Conservation (phyloP, 2,329 filamentous ascomycete species). For the Stagonosporopsis cucurbitacearum region DNA sequence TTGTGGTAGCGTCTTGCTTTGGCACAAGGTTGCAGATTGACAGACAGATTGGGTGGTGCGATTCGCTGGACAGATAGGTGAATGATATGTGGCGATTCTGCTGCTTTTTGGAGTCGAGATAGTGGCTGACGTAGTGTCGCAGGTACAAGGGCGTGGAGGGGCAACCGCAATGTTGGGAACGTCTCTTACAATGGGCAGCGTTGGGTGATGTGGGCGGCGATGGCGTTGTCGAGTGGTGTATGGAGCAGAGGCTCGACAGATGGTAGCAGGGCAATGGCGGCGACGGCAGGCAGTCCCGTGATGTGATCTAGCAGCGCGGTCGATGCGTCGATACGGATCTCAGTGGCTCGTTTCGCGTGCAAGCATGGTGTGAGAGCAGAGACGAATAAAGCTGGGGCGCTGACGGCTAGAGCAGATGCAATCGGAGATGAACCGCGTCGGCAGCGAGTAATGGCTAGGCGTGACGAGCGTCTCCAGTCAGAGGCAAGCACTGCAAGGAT, state of each 20-base stretch:
- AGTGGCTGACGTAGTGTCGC: constrained; percentile 37
- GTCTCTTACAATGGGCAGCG: constrained; percentile 26
- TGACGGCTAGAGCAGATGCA: constrained; percentile 40
- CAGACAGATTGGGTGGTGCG: constrained; percentile 2
- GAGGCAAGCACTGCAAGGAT: constrained; percentile 20
- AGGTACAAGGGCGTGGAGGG: constrained; percentile 29
- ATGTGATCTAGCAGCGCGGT: constrained; percentile 28
- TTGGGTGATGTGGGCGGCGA: constrained; percentile 16
- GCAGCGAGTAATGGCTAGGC: constrained; percentile 29
- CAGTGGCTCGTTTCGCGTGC: constrained; percentile 29
- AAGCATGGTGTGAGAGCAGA: constrained; percentile 37
- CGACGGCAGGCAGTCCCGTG: constrained; percentile 36
- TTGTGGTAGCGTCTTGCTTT: constrained; percentile 4
- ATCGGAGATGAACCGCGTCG: constrained; percentile 49
- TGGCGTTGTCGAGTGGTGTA: constrained; percentile 21
- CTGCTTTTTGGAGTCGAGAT: constrained; percentile 23
- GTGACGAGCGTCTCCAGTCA: constrained; percentile 22
- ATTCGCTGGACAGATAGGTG: constrained; percentile 11
- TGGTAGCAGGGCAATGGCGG: constrained; percentile 34
- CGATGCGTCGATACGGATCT: constrained; percentile 26
- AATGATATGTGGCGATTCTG: constrained; percentile 8
- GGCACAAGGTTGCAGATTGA: background rate
- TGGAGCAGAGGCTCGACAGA: constrained; percentile 29
- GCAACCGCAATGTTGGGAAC: constrained; percentile 14
- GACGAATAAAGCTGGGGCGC: constrained; percentile 21